Percentiles rank a stretch among this genome's conserved stretches.
Conservation (phyloP, 2,329 filamentous ascomycete species). For the Coniochaeta prunicola region DNA sequence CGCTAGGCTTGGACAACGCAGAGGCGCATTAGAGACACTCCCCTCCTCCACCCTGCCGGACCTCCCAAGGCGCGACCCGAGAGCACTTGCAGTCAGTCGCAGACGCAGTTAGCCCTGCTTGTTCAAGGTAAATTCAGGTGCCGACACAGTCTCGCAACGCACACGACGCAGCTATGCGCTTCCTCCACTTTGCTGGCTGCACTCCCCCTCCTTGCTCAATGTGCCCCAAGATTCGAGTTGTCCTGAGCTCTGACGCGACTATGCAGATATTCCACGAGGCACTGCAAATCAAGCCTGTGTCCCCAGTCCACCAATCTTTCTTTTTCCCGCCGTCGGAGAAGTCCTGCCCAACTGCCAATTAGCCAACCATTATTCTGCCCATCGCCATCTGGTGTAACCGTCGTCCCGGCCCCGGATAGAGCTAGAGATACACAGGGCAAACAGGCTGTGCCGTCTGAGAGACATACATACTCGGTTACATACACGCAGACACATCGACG, state of each 20-base stretch:
- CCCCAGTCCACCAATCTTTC: conserved; percentile 19
- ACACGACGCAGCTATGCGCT: not conserved
- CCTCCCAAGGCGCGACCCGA: not conserved
- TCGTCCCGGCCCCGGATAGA: conserved; percentile 13
- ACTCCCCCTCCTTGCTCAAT: conserved; percentile 8
- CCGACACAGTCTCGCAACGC: not conserved
- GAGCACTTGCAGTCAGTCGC: not conserved
- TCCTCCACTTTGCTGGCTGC: not conserved
- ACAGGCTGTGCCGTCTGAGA: not conserved
- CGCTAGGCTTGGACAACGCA: not conserved
- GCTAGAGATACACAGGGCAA: conserved; percentile 9
- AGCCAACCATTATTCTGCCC: conserved; percentile 19
- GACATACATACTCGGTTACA: not conserved
- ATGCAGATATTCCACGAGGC: conserved; percentile 24
- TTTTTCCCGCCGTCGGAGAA: conserved; percentile 9
- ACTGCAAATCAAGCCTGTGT: conserved; percentile 13
- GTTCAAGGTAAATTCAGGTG: not conserved
- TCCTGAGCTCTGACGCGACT: conserved; percentile 26
- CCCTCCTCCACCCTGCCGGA: conserved; percentile 1
- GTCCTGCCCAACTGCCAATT: conserved; percentile 13
- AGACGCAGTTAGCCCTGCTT: not conserved
- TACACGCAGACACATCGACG: not conserved
- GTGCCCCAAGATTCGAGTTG: conserved; percentile 5
- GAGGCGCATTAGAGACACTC: conserved; percentile 2
- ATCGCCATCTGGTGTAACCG: conserved; percentile 20